Evolutionary conservation across 2,329 filamentous ascomycete species (phyloP).

Genomic region (Berkeleyomyces basicola): DNA sequence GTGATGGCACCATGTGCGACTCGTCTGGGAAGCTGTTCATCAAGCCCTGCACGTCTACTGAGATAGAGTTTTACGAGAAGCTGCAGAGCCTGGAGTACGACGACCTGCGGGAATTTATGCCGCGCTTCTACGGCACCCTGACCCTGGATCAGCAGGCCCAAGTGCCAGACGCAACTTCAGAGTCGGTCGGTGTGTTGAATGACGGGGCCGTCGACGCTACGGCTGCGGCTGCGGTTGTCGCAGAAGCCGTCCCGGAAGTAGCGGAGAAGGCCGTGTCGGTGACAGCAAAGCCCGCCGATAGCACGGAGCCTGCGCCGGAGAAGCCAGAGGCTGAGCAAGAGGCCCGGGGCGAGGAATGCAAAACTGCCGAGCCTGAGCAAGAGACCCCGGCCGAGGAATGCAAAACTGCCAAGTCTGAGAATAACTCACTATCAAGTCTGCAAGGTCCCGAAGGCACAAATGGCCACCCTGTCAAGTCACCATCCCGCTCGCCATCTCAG

Average conservation of each 20-base stretch:
- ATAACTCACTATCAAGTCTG: too few species aligned
- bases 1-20: constrained; percentile 81
- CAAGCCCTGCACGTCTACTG: constrained; percentile 76
- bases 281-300: background rate
- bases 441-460: too few species aligned
- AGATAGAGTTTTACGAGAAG: constrained; percentile 81
- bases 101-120: constrained; percentile 60
- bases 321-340: background rate
- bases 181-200: background rate
- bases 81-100: constrained; percentile 44
- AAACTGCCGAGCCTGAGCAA: background rate
- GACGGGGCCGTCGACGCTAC: constrained; percentile 22
- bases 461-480: background rate
- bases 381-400: background rate
- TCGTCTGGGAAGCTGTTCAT: constrained; percentile 72
- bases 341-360: background rate
- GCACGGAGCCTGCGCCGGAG: background rate
- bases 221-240: constrained; percentile 29
- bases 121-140: constrained; percentile 68
- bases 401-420: too few species aligned
- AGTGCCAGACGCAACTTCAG: too few species aligned
- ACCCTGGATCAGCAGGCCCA: constrained; percentile 36
- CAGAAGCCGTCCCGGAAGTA: background rate
- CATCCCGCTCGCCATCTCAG: background rate
- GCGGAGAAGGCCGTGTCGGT: background rate